Percentiles rank a stretch among this genome's conserved stretches.
These are phyloP conservation scores for Seiridium unicorne DNA, from an alignment of 2,329 filamentous ascomycete genomes.

Conservation along the genomic window DNA sequence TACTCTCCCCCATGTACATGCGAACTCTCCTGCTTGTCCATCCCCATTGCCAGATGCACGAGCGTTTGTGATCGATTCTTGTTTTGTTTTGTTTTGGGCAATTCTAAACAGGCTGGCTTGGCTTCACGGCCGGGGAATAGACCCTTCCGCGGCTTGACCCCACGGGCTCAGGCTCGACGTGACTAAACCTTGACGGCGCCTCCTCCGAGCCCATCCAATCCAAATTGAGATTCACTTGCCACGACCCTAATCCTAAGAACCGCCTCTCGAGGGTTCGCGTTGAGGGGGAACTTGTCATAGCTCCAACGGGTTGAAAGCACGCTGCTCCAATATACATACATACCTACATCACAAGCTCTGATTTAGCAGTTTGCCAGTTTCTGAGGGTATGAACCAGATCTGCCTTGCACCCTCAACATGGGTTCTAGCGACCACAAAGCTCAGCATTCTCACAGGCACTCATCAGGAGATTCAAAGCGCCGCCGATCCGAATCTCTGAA, in stretches of 20 bases:
- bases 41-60: too few species aligned
- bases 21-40: too few species aligned
- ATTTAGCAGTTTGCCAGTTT: neutral
- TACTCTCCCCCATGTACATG: too few species aligned
- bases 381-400: neutral
- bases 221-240: slow-evolving; percentile 7
- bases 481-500: neutral
- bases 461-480: slow-evolving; percentile 12
- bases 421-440: neutral
- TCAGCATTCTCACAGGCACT: slow-evolving; percentile 9
- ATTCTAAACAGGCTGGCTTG: neutral
- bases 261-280: neutral
- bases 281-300: neutral
- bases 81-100: too few species aligned
- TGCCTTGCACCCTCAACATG: slow-evolving; percentile 3
- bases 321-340: neutral
- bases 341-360: neutral
- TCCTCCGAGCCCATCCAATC: slow-evolving; percentile 2
- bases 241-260: neutral
- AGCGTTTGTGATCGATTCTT: too few species aligned
- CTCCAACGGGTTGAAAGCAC: neutral
- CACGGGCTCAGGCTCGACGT: slow-evolving; percentile 1
- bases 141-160: slow-evolving; percentile 1
- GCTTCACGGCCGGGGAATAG: neutral
- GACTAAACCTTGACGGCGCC: slow-evolving; percentile 9